Evolutionary conservation across 2,329 filamentous ascomycete species (phyloP), one percentile per base, ranked within the genome.

Genomic region (Aspergillus tanneri): DNA sequence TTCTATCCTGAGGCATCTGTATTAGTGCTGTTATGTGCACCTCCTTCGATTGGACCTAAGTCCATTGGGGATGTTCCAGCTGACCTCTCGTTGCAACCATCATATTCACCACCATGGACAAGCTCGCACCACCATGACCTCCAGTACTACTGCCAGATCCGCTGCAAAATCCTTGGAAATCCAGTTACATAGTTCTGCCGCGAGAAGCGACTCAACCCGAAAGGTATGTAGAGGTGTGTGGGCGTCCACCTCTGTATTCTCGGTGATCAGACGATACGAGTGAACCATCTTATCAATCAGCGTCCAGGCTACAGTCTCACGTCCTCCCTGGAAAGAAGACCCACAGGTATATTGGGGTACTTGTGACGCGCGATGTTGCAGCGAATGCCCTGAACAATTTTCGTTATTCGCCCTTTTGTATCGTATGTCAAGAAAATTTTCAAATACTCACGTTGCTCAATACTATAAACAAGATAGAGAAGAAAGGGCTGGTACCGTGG

Each of bases 181-280:
- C 58, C 59, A 64, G 4, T 57, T 60, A 3, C 61, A 56, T 11
- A 63, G 43, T 19, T 63, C 61, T 14, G 62, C 59, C 3, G 60
- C 61, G 4, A 59, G 46, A 10, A 63, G 47, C 2, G 60, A 63
- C 25, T 64, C 61, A 9, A 63, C 52, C 7, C 61, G 60, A 19
- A 59, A 54, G 9, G 54, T 49, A 35, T 57, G 53, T 3, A 56
- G 49, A 30, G 53, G 55, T 45, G 53, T 48, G 3, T 44, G 16
- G 12, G 27, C 12, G 23, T 45, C 42, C 12, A 45, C 22, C 14
- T 40, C 21, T 7, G 21, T 22, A 14, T 45, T 32, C n/a, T 45
- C 42, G 16, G 16, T 6, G 11, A 28, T 14, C 10, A 32, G 16
- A 9, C 14, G 19, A 2, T 30, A 21, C 3, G 39, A 18, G 3